phyloP scores from a whole-genome alignment of 495 filamentous ascomycete genomes.

The Penicillium atrosanguineum region DNA sequence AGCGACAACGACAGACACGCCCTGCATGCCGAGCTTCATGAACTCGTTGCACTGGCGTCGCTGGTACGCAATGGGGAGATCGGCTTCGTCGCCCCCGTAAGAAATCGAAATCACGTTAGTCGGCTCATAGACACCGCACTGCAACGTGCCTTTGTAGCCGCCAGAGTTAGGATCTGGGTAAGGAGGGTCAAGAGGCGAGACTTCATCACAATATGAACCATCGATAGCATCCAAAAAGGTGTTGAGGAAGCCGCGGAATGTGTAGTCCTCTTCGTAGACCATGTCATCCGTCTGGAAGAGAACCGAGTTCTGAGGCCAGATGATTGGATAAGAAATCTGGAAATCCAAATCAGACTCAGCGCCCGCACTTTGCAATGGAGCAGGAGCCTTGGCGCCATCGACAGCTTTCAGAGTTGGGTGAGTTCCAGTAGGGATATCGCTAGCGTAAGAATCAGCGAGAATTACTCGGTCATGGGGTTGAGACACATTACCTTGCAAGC shows the following conservation, averaged over 20 bases:
- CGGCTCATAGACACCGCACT: conserved; percentile 60
- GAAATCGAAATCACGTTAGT: conserved; percentile 62
- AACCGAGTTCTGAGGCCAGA: conserved; percentile 58
- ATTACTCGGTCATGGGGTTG: neutral
- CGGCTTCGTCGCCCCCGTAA: conserved; percentile 53
- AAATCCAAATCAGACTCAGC: conserved; percentile 53
- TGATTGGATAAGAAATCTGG: conserved; percentile 47
- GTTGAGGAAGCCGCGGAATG: conserved; percentile 34
- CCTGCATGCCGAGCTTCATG: conserved; percentile 65
- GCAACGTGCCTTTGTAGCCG: conserved; percentile 55
- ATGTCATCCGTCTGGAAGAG: conserved; percentile 60
- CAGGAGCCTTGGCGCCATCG: conserved; percentile 43
- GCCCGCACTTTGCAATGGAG: conserved; percentile 28
- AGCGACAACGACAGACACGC: conserved; percentile 58
- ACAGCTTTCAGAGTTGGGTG: conserved; percentile 40
- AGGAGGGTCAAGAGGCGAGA: conserved; percentile 41
- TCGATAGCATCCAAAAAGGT: conserved; percentile 61
- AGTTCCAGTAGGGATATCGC: conserved; percentile 36
- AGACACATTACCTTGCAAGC: conserved; percentile 18
- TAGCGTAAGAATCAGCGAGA: neutral
- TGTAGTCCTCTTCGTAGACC: conserved; percentile 45
- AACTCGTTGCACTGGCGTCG: conserved; percentile 57
- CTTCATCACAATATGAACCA: conserved; percentile 52
- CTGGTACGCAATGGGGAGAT: conserved; percentile 50
- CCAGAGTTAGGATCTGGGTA: conserved; percentile 54